These are phyloP conservation scores for Olyra latifolia DNA, from an alignment of 176 grass and related monocot genomes.

Conservation along the genomic window DNA sequence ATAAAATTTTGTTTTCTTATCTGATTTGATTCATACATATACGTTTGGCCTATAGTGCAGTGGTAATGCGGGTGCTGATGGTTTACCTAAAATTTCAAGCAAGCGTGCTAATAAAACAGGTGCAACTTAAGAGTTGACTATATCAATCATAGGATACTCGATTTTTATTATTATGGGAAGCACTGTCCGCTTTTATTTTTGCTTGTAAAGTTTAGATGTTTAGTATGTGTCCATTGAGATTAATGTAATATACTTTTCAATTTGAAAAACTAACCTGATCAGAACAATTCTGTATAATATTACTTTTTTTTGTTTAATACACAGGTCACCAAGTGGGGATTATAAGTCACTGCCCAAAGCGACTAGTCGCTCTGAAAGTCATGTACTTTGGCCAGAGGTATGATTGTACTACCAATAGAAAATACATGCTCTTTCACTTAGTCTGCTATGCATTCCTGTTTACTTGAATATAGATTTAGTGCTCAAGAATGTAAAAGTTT, in stretches of 20 bases:
- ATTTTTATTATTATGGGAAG: not conserved
- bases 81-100: not conserved
- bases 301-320: conserved; percentile 7
- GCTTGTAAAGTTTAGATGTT: not conserved
- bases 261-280: not conserved
- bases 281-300: not conserved
- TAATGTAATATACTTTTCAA: not conserved
- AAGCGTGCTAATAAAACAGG: conserved; percentile 23
- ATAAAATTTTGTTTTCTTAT: not conserved
- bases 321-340: conserved; percentile 41
- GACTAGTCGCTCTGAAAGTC: conserved; percentile 75
- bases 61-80: not conserved
- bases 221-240: not conserved
- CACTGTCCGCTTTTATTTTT: not conserved
- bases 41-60: conserved; percentile 13
- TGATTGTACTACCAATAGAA: conserved; percentile 4
- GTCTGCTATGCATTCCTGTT: not conserved
- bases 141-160: not conserved
- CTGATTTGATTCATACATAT: conserved; percentile 6
- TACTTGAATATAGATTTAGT: not conserved
- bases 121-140: conserved; percentile 7
- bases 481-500: not conserved
- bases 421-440: not conserved
- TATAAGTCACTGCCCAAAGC: conserved; percentile 54
- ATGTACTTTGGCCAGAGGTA: conserved; percentile 95